phyloP scores from a whole-genome alignment of 108 stramenopile species.

The Skeletonema costatum region DNA sequence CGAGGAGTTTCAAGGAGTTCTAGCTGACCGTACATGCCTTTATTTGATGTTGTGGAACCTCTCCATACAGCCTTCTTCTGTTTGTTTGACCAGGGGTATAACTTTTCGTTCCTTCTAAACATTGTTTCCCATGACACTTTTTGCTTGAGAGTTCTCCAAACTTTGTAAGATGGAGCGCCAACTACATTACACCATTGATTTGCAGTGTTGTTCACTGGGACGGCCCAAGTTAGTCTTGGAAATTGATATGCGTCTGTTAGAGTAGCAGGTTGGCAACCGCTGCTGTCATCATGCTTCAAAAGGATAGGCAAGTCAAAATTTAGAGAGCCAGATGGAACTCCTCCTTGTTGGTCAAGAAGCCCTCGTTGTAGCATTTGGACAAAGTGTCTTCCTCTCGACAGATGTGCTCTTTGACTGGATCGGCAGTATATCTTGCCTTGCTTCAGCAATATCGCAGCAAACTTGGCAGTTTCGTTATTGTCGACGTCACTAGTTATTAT shows the following conservation, averaged over 20 bases:
- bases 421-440: conserved; percentile 41
- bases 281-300: conserved; percentile 50
- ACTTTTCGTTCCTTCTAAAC: conserved; percentile 4
- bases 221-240: conserved; percentile 44
- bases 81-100: conserved; percentile 41
- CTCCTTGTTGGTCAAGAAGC: neutral
- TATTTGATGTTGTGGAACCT: conserved; percentile 48
- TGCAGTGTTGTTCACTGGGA: conserved; percentile 18
- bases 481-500: neutral
- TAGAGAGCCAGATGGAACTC: neutral
- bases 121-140: neutral
- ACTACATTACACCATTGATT: conserved; percentile 26
- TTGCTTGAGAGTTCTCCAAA: conserved; percentile 17
- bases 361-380: conserved; percentile 40
- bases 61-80: conserved; percentile 45
- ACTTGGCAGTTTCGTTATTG: neutral
- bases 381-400: conserved; percentile 40
- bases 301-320: conserved; percentile 18
- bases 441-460: conserved; percentile 35
- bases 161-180: conserved; percentile 44
- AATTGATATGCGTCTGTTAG: conserved; percentile 32
- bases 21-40: conserved; percentile 34
- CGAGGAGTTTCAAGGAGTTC: conserved; percentile 31
- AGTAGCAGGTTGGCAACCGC: conserved; percentile 36
- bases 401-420: conserved; percentile 18